Evolutionary conservation across 176 grass and related monocot genomes (phyloP).

Genomic region (Avena eriantha): DNA sequence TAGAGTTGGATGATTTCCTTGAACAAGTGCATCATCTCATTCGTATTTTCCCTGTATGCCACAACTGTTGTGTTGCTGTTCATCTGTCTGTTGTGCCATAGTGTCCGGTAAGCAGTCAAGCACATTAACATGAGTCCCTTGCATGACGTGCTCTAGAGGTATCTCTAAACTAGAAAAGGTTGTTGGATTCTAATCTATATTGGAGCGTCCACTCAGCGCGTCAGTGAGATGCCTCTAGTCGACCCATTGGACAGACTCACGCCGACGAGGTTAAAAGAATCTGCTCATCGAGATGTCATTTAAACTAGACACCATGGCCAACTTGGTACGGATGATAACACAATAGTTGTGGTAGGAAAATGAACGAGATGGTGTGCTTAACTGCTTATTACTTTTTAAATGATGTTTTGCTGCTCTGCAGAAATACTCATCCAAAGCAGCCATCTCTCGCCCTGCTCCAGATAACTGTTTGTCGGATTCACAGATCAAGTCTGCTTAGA

Average conservation of each 20-base stretch:
- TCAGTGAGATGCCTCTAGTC: not conserved
- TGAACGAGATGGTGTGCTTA: not conserved
- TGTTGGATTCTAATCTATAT: not conserved
- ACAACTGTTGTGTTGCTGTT: not conserved
- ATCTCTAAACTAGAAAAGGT: not conserved
- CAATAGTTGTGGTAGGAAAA: not conserved
- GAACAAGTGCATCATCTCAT: not conserved
- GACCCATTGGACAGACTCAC: not conserved
- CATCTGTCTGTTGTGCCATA: not conserved
- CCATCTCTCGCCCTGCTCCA: not conserved
- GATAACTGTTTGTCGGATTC: constrained; percentile 3
- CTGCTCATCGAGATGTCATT: not conserved
- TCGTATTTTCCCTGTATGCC: not conserved
- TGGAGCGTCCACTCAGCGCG: not conserved
- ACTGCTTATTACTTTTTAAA: not conserved
- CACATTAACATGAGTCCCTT: not conserved
- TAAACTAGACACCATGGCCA: not conserved
- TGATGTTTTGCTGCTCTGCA: not conserved
- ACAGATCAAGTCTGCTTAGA: not conserved
- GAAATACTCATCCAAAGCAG: not conserved
- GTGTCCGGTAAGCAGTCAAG: not conserved
- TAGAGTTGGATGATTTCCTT: not conserved
- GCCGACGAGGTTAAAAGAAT: not conserved
- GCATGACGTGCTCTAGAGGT: not conserved
- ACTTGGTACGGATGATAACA: not conserved